Conservation (phyloP, 75 land plant species). For the Azolla pinnata region DNA sequence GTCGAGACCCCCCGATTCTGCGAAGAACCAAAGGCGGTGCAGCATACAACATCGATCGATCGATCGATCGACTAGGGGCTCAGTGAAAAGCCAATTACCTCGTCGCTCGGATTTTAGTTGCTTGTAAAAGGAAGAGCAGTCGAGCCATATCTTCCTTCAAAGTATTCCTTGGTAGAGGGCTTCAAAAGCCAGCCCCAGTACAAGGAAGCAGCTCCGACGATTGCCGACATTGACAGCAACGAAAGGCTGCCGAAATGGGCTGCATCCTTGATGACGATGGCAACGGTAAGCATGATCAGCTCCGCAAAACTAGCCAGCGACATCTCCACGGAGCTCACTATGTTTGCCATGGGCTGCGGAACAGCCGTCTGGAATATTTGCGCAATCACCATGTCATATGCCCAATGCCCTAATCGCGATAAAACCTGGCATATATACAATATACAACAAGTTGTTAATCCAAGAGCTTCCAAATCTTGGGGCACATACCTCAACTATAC, state of each 20-base stretch:
- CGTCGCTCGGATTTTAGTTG: too few relatives aligned
- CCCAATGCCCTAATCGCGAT: constrained; percentile 15
- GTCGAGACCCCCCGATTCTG: too few relatives aligned
- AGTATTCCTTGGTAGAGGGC: neutral
- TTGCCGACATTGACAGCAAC: constrained; percentile 6
- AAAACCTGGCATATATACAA: constrained; percentile 5
- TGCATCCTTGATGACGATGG: constrained; percentile 12
- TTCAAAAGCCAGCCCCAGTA: constrained; percentile 13
- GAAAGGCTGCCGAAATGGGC: constrained; percentile 12
- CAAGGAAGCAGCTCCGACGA: constrained; percentile 9
- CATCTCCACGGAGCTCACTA: constrained; percentile 11
- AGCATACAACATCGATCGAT: too few relatives aligned
- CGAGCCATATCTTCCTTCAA: too few relatives aligned
- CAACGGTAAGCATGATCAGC: constrained; percentile 15
- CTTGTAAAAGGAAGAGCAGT: too few relatives aligned
- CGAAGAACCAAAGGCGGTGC: too few relatives aligned
- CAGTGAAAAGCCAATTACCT: too few relatives aligned
- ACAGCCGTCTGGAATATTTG: constrained; percentile 18
- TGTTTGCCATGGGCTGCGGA: constrained; percentile 8
- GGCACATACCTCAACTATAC: neutral
- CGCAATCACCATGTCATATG: constrained; percentile 17
- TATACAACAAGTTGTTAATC: neutral
- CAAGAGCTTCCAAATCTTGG: too few relatives aligned
- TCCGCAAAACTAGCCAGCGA: constrained; percentile 18
- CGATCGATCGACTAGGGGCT: too few relatives aligned